Evolutionary conservation across 2,329 filamentous ascomycete species (phyloP), one percentile per base, ranked within the genome.

Genomic region (Helotiales sp.): DNA sequence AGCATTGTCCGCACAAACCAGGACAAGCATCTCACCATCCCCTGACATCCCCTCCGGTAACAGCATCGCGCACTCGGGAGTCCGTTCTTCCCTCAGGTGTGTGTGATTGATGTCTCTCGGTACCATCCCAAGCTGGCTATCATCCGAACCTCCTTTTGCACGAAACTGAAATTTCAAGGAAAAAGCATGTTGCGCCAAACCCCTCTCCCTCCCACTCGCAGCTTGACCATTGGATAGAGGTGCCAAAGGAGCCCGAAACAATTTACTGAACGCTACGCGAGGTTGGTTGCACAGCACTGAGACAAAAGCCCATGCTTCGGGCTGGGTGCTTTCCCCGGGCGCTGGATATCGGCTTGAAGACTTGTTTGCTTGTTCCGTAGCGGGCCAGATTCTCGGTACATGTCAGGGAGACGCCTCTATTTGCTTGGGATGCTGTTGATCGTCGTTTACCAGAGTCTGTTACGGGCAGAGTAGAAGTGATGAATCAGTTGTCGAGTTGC

Each of bases 61-160:
- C 47, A 50, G 50, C 50, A 54, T 54, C 34, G 50, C 50, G 28
- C 50, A 54, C 50, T 34, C 17, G 50, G 50, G 50, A 57, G 30
- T 34, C 30, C 37, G 30, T 24, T 57, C n/a, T 57, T 24, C 24
- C 20, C 40, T 45, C n/a, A n/a, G n/a, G n/a, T n/a, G n/a, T n/a
- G n/a, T n/a, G n/a, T n/a, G n/a, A n/a, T n/a, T 34, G 40, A 45
- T 45, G 40, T 45, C 40, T 45, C 40, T 45, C 40, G 40, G 40
- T 45, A 45, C 17, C 40, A 45, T 8, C 40, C 40, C 17, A 45
- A 45, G 40, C 40, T 45, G 40, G 40, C 40, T n/a, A 45, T 45
- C 40, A 45, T 45, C 40, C 40, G 40, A 45, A 6, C 30, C 40
- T 45, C 8, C 40, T 20, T 45, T 45, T n/a, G n/a, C 17, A 45